Conservation (phyloP, 2,329 filamentous ascomycete species). For the Coniochaeta pulveracea region DNA sequence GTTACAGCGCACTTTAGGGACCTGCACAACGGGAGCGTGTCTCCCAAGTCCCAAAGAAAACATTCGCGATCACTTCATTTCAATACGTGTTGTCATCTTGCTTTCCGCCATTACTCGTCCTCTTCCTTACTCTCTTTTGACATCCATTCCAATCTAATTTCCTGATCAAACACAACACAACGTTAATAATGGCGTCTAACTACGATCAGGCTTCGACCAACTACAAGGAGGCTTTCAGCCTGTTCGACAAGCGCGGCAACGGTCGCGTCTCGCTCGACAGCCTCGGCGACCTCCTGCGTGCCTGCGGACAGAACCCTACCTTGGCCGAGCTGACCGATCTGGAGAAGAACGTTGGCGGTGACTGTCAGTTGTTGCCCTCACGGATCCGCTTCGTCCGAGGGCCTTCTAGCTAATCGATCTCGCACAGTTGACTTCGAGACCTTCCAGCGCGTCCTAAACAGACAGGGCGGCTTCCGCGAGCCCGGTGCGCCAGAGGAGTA, state of each 20-base stretch:
- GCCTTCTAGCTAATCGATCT: neutral
- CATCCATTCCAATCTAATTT: neutral
- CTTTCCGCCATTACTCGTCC: too few relatives aligned
- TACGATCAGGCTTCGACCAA: slow-evolving; percentile 68
- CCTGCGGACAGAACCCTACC: slow-evolving; percentile 96
- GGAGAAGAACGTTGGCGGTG: slow-evolving; percentile 77
- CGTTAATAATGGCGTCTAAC: slow-evolving; percentile 36
- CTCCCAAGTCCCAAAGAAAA: too few relatives aligned
- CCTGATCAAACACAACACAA: slow-evolving; percentile 2
- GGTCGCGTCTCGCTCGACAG: slow-evolving; percentile 79
- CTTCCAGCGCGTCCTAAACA: slow-evolving; percentile 93
- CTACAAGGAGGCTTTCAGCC: slow-evolving; percentile 99
- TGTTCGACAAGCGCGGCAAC: slow-evolving; percentile 98
- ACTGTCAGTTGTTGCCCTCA: slow-evolving; percentile 56
- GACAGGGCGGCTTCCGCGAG: slow-evolving; percentile 94
- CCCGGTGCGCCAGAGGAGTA: slow-evolving; percentile 97
- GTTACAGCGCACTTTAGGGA: too few relatives aligned
- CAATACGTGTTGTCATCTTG: too few relatives aligned
- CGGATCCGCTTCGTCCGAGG: neutral
- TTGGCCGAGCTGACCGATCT: slow-evolving; percentile 85
- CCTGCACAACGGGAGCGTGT: too few relatives aligned
- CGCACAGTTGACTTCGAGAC: slow-evolving; percentile 87
- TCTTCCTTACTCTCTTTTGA: neutral
- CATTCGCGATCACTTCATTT: too few relatives aligned
- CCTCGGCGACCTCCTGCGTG: slow-evolving; percentile 86